Percentiles rank a stretch among this genome's conserved stretches.
Evolutionary conservation across 2,329 filamentous ascomycete genomes (phyloP).

Genomic region (Pyricularia pennisetigena): DNA sequence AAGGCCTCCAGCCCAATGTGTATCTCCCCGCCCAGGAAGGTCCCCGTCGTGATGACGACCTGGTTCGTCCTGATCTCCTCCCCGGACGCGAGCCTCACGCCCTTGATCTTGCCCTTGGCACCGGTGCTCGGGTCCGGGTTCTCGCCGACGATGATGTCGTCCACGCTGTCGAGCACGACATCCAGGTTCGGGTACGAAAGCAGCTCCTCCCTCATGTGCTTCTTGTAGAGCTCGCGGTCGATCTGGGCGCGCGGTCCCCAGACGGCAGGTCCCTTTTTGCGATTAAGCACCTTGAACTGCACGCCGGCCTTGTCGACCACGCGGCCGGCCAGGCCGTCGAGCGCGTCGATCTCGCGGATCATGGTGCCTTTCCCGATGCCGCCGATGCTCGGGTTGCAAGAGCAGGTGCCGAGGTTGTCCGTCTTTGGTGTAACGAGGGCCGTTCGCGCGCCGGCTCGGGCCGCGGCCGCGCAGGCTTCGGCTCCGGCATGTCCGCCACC

Average conservation of each 20-base stretch:
- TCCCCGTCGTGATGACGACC: conserved; percentile 93
- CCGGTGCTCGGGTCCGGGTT: conserved; percentile 25
- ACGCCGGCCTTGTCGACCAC: conserved; percentile 90
- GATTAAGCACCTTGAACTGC: conserved; percentile 87
- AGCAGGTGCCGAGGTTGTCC: conserved; percentile 87
- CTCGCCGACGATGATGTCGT: conserved; percentile 73
- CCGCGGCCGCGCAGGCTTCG: conserved; percentile 86
- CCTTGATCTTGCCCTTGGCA: conserved; percentile 63
- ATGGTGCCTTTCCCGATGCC: conserved; percentile 99
- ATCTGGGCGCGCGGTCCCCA: conserved; percentile 98
- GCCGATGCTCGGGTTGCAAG: conserved; percentile 93
- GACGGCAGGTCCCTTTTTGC: conserved; percentile 84
- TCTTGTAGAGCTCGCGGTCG: conserved; percentile 80
- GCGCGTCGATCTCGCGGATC: conserved; percentile 85
- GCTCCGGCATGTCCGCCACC: conserved; percentile 93
- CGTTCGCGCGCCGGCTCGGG: conserved; percentile 78
- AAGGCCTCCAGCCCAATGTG: conserved; percentile 82
- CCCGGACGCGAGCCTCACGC: conserved; percentile 79
- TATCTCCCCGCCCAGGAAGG: conserved; percentile 91
- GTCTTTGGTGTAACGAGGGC: conserved; percentile 81
- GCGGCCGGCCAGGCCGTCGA: conserved; percentile 80
- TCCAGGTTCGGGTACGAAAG: conserved; percentile 66
- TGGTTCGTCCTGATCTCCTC: conserved; percentile 69
- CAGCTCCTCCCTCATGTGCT: conserved; percentile 84
- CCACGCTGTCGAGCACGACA: conserved; percentile 78